Evolutionary conservation across 495 filamentous ascomycete species (phyloP).

Genomic region (Venustampulla echinocandica): DNA sequence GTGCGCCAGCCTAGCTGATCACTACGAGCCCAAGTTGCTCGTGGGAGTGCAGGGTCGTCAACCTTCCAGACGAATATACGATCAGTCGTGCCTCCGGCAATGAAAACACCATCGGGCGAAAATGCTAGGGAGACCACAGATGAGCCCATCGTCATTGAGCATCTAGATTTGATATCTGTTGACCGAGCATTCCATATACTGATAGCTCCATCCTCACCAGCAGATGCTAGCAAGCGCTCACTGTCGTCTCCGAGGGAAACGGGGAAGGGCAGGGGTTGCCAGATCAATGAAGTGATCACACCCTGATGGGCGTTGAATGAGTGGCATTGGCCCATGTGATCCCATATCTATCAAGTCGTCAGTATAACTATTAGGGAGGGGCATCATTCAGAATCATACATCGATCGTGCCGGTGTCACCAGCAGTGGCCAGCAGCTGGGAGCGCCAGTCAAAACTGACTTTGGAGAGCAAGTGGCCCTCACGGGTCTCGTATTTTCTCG

Average conservation of each 20-base stretch:
- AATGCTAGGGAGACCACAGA: conserved; percentile 57
- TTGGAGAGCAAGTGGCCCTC: conserved; percentile 36
- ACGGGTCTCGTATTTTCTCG: conserved; percentile 32
- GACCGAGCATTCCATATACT: conserved; percentile 58
- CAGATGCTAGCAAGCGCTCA: conserved; percentile 42
- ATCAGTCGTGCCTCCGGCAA: conserved; percentile 59
- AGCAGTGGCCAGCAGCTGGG: conserved; percentile 38
- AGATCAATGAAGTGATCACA: conserved; percentile 37
- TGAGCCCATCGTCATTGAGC: conserved; percentile 47
- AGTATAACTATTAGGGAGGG: conserved; percentile 11
- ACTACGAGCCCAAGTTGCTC: conserved; percentile 51
- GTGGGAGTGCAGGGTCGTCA: conserved; percentile 53
- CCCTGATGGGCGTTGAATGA: conserved; percentile 42
- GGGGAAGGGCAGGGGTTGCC: conserved; percentile 39
- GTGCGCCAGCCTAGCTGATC: conserved; percentile 42
- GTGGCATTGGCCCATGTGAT: conserved; percentile 33
- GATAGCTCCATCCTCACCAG: conserved; percentile 55
- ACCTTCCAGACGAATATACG: conserved; percentile 64
- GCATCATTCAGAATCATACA: conserved; percentile 29
- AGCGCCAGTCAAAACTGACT: conserved; percentile 38
- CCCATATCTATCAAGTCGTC: conserved; percentile 37
- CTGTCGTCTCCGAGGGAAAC: conserved; percentile 26
- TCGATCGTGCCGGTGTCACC: conserved; percentile 43
- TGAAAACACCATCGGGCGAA: conserved; percentile 61
- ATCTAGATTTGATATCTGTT: conserved; percentile 45